Evolutionary conservation across 208 protist genomes (phyloP).

Genomic region (Crithidia thermophila): DNA sequence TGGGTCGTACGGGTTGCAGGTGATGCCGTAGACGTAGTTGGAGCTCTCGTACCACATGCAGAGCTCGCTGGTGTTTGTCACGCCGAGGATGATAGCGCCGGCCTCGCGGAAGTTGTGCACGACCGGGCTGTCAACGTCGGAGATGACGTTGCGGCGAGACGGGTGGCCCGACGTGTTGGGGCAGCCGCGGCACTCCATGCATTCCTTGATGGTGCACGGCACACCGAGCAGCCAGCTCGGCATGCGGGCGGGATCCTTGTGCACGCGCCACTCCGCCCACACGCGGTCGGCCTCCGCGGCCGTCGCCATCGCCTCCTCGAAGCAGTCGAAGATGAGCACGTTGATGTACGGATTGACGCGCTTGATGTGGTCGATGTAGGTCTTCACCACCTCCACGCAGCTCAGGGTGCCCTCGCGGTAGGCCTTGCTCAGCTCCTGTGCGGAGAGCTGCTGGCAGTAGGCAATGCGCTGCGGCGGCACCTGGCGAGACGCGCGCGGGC

Average conservation of each 20-base stretch:
- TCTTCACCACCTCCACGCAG: slow-evolving; percentile 62
- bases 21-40: slow-evolving; percentile 91
- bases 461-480: slow-evolving; percentile 67
- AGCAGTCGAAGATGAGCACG: slow-evolving; percentile 82
- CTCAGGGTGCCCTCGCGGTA: slow-evolving; percentile 62
- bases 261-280: slow-evolving; percentile 65
- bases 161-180: slow-evolving; percentile 83
- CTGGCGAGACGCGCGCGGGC: slow-evolving; percentile 68
- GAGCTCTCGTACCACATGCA: slow-evolving; percentile 92
- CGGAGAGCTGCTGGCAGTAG: slow-evolving; percentile 80
- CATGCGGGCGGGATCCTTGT: slow-evolving; percentile 38
- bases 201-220: slow-evolving; percentile 90
- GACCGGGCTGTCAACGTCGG: slow-evolving; percentile 64
- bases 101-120: slow-evolving; percentile 86
- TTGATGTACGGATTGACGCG: slow-evolving; percentile 83
- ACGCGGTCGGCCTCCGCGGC: slow-evolving; percentile 60
- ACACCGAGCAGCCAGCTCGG: slow-evolving; percentile 87
- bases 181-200: slow-evolving; percentile 78
- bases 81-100: slow-evolving; percentile 91
- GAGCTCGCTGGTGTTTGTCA: slow-evolving; percentile 90
- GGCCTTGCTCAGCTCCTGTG: slow-evolving; percentile 62
- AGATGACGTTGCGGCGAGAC: slow-evolving; percentile 45
- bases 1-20: slow-evolving; percentile 90
- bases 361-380: slow-evolving; percentile 87
- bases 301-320: slow-evolving; percentile 70